Conservation (phyloP, 768 basidiomycete species). For the Imleria badia region DNA sequence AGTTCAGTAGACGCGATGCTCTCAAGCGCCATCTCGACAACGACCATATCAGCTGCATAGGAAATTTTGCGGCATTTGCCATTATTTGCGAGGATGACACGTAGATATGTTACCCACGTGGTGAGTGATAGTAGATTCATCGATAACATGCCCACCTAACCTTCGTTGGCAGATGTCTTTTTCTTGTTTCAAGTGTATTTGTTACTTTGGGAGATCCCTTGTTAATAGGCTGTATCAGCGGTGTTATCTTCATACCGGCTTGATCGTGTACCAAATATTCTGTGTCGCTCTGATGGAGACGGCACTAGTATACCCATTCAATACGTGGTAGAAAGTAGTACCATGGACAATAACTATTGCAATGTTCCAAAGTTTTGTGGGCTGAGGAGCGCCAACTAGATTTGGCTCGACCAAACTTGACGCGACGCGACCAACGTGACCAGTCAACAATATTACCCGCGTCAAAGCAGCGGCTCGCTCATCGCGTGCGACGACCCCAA, state of each 20-base stretch:
- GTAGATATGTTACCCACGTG: conserved; percentile 6
- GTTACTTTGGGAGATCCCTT: neutral
- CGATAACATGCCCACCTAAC: conserved; percentile 1
- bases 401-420: conserved; percentile 14
- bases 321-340: conserved; percentile 19
- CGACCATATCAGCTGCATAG: conserved; percentile 34
- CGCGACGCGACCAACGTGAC: conserved; percentile 15
- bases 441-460: conserved; percentile 7
- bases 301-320: conserved; percentile 12
- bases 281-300: neutral
- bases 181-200: conserved; percentile 4
- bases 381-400: neutral
- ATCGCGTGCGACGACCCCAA: conserved; percentile 6
- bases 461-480: conserved; percentile 1
- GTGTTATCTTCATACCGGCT: conserved; percentile 7
- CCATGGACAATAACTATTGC: conserved; percentile 8
- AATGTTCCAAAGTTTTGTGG: neutral
- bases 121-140: conserved; percentile 2
- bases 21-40: conserved; percentile 42
- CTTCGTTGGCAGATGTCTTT: conserved; percentile 5
- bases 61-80: conserved; percentile 31
- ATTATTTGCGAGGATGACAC: conserved; percentile 26
- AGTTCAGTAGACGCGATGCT: conserved; percentile 40
- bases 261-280: conserved; percentile 11
- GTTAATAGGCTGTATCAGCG: conserved; percentile 8